A percentile compares a stretch with the other conserved stretches of the same genome.
Evolutionary conservation across 1,284 basidiomycete genomes (phyloP).

Genomic region (Ceratobasidium sp.): DNA sequence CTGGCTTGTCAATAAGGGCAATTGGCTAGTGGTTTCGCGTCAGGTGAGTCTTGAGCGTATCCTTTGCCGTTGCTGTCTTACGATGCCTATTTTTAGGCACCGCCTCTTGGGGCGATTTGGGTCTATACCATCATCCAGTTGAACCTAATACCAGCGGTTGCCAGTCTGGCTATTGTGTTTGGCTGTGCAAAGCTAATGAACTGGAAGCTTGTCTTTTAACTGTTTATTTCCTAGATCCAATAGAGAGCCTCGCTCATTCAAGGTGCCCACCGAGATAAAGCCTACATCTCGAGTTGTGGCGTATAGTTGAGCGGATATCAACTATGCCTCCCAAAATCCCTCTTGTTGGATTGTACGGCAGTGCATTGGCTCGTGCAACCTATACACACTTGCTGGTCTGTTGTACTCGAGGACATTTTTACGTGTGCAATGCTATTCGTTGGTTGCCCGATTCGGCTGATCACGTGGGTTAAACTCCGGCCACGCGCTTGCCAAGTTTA

Average conservation of each 20-base stretch:
- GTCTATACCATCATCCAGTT: slow-evolving; percentile 48
- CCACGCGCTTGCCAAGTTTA: slow-evolving; percentile 10
- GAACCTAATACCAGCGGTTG: slow-evolving; percentile 42
- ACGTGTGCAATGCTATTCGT: background rate
- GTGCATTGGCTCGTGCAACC: slow-evolving; percentile 1
- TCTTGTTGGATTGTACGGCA: background rate
- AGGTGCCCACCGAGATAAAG: slow-evolving; percentile 41
- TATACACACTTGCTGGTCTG: background rate
- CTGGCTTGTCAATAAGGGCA: slow-evolving; percentile 39
- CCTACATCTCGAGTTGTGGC: slow-evolving; percentile 38
- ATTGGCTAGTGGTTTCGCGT: slow-evolving; percentile 25
- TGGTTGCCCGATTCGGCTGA: background rate
- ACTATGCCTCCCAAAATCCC: background rate
- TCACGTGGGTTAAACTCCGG: slow-evolving; percentile 19
- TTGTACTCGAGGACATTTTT: slow-evolving; percentile 5
- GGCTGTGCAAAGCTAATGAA: slow-evolving; percentile 42
- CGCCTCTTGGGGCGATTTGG: slow-evolving; percentile 47
- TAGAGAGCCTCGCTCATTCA: slow-evolving; percentile 24
- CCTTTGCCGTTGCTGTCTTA: background rate
- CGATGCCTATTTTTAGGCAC: slow-evolving; percentile 16
- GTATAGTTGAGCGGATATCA: slow-evolving; percentile 40
- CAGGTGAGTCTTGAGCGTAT: slow-evolving; percentile 5
- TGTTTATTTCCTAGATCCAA: background rate
- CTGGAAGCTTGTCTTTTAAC: slow-evolving; percentile 40
- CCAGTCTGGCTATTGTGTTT: slow-evolving; percentile 44